Evolutionary conservation across 805 yeast species (phyloP).

Genomic region (Danielozyma ontarioensis): DNA sequence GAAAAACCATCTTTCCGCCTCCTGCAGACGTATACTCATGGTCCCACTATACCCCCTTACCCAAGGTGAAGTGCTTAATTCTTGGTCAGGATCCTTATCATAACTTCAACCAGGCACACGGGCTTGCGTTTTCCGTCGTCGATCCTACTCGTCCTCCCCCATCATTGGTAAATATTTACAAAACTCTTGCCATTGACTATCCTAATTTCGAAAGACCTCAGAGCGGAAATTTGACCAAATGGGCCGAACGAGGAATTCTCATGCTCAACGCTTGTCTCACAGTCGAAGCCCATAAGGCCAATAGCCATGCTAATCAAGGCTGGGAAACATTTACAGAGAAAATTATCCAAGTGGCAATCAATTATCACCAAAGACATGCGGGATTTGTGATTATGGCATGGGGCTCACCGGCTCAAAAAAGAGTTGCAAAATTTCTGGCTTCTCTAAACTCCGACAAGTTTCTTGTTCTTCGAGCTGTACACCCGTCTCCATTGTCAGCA

Average conservation of each 20-base stretch:
- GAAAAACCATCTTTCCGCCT: constrained; percentile 73
- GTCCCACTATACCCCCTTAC: constrained; percentile 80
- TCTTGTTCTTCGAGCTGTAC: constrained; percentile 67
- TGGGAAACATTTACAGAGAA: constrained; percentile 89
- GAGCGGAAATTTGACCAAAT: constrained; percentile 66
- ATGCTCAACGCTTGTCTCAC: constrained; percentile 85
- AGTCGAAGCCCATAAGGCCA: constrained; percentile 89
- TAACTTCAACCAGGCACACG: constrained; percentile 90
- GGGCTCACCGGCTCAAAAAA: constrained; percentile 71
- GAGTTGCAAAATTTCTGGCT: constrained; percentile 38
- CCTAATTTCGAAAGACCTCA: constrained; percentile 64
- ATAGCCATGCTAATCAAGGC: constrained; percentile 84
- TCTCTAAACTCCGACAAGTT: constrained; percentile 28
- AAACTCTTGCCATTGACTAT: constrained; percentile 58
- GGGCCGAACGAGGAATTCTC: constrained; percentile 88
- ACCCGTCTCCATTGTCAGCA: constrained; percentile 95
- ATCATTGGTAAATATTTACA: constrained; percentile 81
- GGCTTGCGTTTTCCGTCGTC: constrained; percentile 86
- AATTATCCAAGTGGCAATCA: constrained; percentile 51
- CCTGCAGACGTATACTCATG: constrained; percentile 77
- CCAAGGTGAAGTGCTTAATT: constrained; percentile 67
- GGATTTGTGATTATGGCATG: constrained; percentile 76
- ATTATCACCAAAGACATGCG: constrained; percentile 39
- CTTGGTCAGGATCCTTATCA: constrained; percentile 98
- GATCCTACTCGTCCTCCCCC: constrained; percentile 81